A percentile compares a stretch with the other conserved stretches of the same genome.
Evolutionary conservation across 768 basidiomycete genomes (phyloP).

Genomic region (Lactarius akahatsu): DNA sequence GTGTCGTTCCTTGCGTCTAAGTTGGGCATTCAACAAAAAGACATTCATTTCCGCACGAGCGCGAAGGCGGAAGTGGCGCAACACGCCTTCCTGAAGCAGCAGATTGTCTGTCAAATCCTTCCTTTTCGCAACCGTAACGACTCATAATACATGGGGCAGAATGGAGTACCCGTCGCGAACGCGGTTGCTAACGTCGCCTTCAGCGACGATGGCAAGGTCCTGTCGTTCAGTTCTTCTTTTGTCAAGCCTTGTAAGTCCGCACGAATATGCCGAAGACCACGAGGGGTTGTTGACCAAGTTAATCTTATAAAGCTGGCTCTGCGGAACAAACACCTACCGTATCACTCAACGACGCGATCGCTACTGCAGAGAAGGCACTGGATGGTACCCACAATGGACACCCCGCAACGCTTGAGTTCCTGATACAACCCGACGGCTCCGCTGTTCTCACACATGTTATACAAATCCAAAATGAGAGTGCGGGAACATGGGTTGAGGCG

Average conservation of each 20-base stretch:
- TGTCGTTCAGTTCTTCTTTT: constrained; percentile 49
- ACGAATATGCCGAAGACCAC: background rate
- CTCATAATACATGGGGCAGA: constrained; percentile 25
- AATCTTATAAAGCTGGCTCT: constrained; percentile 19
- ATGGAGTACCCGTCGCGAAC: constrained; percentile 40
- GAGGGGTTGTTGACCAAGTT: background rate
- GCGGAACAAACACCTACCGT: constrained; percentile 41
- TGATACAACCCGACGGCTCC: constrained; percentile 42
- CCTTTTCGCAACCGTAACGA: background rate
- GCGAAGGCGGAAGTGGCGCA: constrained; percentile 26
- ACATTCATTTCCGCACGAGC: constrained; percentile 29
- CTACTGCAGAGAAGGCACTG: constrained; percentile 40
- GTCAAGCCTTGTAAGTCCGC: constrained; percentile 41
- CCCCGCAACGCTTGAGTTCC: constrained; percentile 43
- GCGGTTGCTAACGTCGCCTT: constrained; percentile 49
- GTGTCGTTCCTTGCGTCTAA: constrained; percentile 33
- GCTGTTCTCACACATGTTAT: constrained; percentile 43
- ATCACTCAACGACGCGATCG: constrained; percentile 38
- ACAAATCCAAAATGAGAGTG: constrained; percentile 44
- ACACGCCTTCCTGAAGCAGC: constrained; percentile 32
- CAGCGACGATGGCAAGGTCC: constrained; percentile 42
- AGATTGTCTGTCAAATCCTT: constrained; percentile 25
- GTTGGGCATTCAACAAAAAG: constrained; percentile 28
- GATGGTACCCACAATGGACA: constrained; percentile 44
- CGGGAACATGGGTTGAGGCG: constrained; percentile 54